Evolutionary conservation across 768 basidiomycete species (phyloP), one percentile per base, ranked within the genome.

Genomic region (Pleurotus djamor): DNA sequence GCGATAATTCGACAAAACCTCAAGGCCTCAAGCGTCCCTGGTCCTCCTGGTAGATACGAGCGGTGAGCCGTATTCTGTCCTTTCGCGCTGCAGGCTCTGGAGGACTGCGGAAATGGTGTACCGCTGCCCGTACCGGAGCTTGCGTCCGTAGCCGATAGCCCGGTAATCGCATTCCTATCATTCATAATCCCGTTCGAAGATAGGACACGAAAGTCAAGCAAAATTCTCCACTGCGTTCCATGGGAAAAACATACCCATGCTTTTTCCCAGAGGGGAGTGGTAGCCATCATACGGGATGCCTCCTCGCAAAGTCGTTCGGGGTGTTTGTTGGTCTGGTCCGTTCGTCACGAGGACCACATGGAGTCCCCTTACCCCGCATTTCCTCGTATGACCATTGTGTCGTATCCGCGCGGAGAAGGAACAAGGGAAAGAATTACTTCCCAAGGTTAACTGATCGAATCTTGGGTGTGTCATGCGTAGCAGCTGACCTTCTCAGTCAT

Each of bases 341-440:
- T 41, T 9, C 38, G n/a, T 41, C 38, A 41, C 45, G 54, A 14
- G 54, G n/a, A 28, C 41, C 54, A 17, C 54, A 56, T 56, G 54
- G 54, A 38, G 54, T 37, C 54, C 54, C 28, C 41, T 37, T 56
- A 45, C 54, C 54, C 54, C 54, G 41, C 41, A 56, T 56, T 56
- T 56, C 28, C 37, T 56, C 13, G 54, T 41, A 16, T 56, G 38
- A 44, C 36, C 17, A 37, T 28, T 28, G 21, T 28, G 21, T 28
- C 21, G 21, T 28, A 28, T 43, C 37, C 41, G 41, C 33, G 54
- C 54, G 54, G 54, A 44, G 54, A 56, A 44, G 10, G 54, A 32
- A 56, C 54, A 37, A 37, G 52, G n/a, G 9, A 54, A 33, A 33
- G 16, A 35, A n/a, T 10, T 56, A 9, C 9, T 56, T 56, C 33